phyloP scores from a whole-genome alignment of 129 eudicot genomes.

The Chrysanthemum seticuspe region DNA sequence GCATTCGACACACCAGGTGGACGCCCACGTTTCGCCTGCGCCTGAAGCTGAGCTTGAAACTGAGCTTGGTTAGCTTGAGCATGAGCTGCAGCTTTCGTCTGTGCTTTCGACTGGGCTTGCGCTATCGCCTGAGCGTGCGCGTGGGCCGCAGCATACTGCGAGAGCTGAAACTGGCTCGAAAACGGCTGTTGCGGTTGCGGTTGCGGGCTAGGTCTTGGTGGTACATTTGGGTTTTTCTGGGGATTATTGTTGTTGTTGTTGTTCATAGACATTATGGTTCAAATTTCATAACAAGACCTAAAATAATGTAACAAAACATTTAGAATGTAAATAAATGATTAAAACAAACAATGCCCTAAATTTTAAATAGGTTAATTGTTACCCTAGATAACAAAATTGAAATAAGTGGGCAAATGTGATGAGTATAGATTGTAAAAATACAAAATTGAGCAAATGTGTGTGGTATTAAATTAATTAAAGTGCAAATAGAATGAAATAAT shows the following conservation, averaged over 20 bases:
- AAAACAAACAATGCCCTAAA: background rate
- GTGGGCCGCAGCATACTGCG: conserved; percentile 64
- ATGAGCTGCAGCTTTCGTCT: conserved; percentile 51
- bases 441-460: background rate
- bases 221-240: conserved; percentile 52
- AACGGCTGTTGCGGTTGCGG: conserved; percentile 48
- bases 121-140: conserved; percentile 72
- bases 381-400: background rate
- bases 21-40: conserved; percentile 66
- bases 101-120: conserved; percentile 63
- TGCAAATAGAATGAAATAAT: background rate
- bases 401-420: background rate
- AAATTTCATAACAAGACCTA: conserved; percentile 12
- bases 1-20: conserved; percentile 59
- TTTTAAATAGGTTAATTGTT: background rate
- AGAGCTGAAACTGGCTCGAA: conserved; percentile 57
- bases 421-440: background rate
- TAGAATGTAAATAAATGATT: background rate
- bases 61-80: conserved; percentile 69
- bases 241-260: conserved; percentile 50
- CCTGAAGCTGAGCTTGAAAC: conserved; percentile 70
- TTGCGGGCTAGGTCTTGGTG: conserved; percentile 52
- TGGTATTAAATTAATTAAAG: background rate
- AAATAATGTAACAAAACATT: background rate
- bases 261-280: conserved; percentile 58